These are phyloP conservation scores for Bipolaris sorokiniana DNA, from an alignment of 2,329 filamentous ascomycete species.

Conservation along the genomic window DNA sequence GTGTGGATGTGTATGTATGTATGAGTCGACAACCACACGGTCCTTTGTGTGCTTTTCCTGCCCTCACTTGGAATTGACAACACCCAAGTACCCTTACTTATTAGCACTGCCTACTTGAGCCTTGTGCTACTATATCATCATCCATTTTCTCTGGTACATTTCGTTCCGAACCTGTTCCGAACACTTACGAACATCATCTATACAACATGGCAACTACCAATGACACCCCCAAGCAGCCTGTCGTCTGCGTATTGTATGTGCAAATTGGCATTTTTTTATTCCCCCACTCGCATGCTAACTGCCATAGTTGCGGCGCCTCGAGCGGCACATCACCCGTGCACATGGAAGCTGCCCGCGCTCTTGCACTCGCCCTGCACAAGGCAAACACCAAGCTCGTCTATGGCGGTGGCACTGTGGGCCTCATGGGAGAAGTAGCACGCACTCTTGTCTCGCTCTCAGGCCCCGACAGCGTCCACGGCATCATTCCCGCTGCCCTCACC, in stretches of 20 bases:
- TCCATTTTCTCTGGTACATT: constrained; percentile 3
- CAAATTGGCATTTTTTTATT: neutral
- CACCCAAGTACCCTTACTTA: neutral
- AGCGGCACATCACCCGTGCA: constrained; percentile 75
- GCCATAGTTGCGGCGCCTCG: constrained; percentile 77
- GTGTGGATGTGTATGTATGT: neutral
- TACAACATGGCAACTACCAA: constrained; percentile 30
- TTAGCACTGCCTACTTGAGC: neutral
- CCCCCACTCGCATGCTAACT: constrained; percentile 16
- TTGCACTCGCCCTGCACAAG: constrained; percentile 75
- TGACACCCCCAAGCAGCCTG: constrained; percentile 55
- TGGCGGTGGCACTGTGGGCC: constrained; percentile 88
- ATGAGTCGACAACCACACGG: constrained; percentile 10
- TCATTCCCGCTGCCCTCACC: constrained; percentile 87
- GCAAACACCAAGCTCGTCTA: constrained; percentile 87
- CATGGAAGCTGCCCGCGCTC: constrained; percentile 75
- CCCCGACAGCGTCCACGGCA: constrained; percentile 82
- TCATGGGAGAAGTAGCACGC: constrained; percentile 93
- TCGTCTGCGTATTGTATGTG: constrained; percentile 84
- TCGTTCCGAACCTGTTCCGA: constrained; percentile 25
- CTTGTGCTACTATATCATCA: constrained; percentile 7
- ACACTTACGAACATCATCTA: neutral
- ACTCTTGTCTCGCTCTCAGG: constrained; percentile 84
- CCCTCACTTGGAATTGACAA: constrained; percentile 1
- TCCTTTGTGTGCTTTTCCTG: neutral